phyloP scores from a whole-genome alignment of 2,329 filamentous ascomycete species.

The Stachybotrys chartarum region DNA sequence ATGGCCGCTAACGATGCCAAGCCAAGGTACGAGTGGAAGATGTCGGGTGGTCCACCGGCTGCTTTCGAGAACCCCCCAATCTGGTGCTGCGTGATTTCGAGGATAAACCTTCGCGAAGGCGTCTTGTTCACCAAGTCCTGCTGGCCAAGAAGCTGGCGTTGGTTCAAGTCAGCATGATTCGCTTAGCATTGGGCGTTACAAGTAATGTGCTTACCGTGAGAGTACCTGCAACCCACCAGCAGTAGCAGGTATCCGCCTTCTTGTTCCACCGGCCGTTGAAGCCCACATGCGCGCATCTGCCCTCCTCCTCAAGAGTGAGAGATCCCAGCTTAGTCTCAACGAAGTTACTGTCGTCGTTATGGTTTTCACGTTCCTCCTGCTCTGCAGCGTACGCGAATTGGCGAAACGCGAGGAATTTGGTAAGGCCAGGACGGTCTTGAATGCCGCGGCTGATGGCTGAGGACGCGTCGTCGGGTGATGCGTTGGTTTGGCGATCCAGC shows the following conservation, averaged over 20 bases:
- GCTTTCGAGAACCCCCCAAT: constrained; percentile 78
- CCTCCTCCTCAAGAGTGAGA: constrained; percentile 18
- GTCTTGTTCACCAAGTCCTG: constrained; percentile 48
- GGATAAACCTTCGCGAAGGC: constrained; percentile 67
- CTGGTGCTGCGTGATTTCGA: constrained; percentile 78
- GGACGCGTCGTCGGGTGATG: constrained; percentile 4
- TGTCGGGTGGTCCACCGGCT: constrained; percentile 61
- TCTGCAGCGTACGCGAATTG: constrained; percentile 54
- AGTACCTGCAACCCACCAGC: constrained; percentile 80
- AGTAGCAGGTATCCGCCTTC: constrained; percentile 88
- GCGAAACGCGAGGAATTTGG: constrained; percentile 55
- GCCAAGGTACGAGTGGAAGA: constrained; percentile 87
- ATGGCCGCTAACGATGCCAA: constrained; percentile 72
- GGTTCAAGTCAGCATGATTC: not conserved
- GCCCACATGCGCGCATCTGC: constrained; percentile 49
- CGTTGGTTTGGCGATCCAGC: constrained; percentile 48
- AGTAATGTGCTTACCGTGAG: constrained; percentile 27
- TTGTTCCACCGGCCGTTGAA: constrained; percentile 93
- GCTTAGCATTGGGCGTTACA: not conserved
- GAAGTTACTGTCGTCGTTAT: constrained; percentile 34
- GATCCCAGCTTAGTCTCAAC: constrained; percentile 25
- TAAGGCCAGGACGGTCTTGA: constrained; percentile 19
- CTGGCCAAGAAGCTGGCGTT: constrained; percentile 46
- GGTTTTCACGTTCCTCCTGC: constrained; percentile 35
- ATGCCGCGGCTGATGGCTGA: constrained; percentile 27